A percentile compares a stretch with the other conserved stretches of the same genome.
These are phyloP conservation scores for Hortiboletus campestris DNA, from an alignment of 768 basidiomycete species.

Conservation along the genomic window DNA sequence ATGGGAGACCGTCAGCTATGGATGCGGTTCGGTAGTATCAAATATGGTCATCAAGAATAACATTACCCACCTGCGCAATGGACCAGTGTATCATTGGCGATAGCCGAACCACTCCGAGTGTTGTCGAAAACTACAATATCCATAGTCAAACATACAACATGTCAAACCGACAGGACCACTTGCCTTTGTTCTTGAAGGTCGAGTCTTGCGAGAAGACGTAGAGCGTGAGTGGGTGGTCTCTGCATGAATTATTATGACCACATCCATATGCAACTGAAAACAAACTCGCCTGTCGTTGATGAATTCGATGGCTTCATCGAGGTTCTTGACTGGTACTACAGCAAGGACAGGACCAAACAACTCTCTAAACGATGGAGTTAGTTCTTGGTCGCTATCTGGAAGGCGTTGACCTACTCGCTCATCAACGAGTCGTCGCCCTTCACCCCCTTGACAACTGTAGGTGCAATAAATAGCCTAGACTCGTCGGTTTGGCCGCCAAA, in stretches of 20 bases:
- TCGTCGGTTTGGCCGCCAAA: slow-evolving; percentile 63
- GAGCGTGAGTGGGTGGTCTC: slow-evolving; percentile 71
- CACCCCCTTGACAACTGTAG: slow-evolving; percentile 70
- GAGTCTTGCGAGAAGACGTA: slow-evolving; percentile 72
- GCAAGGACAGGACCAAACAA: slow-evolving; percentile 83
- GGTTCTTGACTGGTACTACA: slow-evolving; percentile 63
- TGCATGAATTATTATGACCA: slow-evolving; percentile 22
- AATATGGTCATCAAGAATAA: not conserved
- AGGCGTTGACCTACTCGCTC: slow-evolving; percentile 54
- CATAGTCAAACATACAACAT: not conserved
- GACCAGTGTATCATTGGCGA: slow-evolving; percentile 71
- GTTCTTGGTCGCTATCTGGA: not conserved
- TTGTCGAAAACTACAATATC: slow-evolving; percentile 53
- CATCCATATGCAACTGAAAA: not conserved
- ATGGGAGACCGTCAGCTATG: slow-evolving; percentile 61
- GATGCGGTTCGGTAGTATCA: not conserved
- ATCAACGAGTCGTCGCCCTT: slow-evolving; percentile 66
- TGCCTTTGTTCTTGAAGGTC: slow-evolving; percentile 61
- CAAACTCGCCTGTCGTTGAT: slow-evolving; percentile 54
- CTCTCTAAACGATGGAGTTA: slow-evolving; percentile 48
- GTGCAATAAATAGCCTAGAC: slow-evolving; percentile 60
- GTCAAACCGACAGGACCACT: not conserved
- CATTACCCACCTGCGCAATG: slow-evolving; percentile 49
- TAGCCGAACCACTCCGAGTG: slow-evolving; percentile 68
- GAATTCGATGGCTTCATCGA: slow-evolving; percentile 71